A percentile compares a stretch with the other conserved stretches of the same genome.
phyloP scores from a whole-genome alignment of 1,284 basidiomycete genomes.

The Ceratobasidium sp. region DNA sequence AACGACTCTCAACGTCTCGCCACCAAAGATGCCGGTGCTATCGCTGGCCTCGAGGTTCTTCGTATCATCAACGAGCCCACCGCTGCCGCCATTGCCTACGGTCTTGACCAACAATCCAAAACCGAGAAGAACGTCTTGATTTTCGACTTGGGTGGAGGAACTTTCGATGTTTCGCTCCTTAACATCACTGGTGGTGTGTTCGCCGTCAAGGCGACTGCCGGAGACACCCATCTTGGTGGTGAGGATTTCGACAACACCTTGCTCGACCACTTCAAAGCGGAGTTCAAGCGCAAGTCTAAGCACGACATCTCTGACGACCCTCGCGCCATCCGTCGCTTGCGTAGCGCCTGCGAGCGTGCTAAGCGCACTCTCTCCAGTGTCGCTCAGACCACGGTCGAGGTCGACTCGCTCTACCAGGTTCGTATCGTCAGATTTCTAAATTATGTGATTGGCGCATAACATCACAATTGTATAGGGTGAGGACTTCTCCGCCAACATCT shows the following conservation, averaged over 20 bases:
- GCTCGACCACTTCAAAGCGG: constrained; percentile 96
- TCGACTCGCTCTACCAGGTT: constrained; percentile 93
- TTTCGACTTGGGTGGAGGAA: constrained; percentile 98
- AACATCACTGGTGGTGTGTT: constrained; percentile 74
- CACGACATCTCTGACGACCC: constrained; percentile 96
- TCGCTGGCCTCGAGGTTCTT: constrained; percentile 74
- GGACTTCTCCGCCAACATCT: constrained; percentile 97
- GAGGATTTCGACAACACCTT: constrained; percentile 99
- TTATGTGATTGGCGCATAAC: background rate
- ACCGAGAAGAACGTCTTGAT: constrained; percentile 98
- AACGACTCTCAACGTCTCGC: constrained; percentile 77
- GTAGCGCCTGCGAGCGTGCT: constrained; percentile 98
- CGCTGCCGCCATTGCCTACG: constrained; percentile 66
- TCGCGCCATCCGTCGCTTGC: constrained; percentile 94
- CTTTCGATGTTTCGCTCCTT: constrained; percentile 76
- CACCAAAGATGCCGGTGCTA: constrained; percentile 73
- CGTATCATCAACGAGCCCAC: constrained; percentile 78
- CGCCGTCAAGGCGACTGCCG: constrained; percentile 73
- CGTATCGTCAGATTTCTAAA: background rate
- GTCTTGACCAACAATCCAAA: constrained; percentile 81
- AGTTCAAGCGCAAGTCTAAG: constrained; percentile 84
- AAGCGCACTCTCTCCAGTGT: constrained; percentile 99
- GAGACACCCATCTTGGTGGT: constrained; percentile 75
- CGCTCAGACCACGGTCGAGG: constrained; percentile 98
- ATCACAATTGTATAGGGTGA: constrained; percentile 66